These are phyloP conservation scores for Pittosporum tobira DNA, from an alignment of 129 eudicot genomes.

Conservation along the genomic window DNA sequence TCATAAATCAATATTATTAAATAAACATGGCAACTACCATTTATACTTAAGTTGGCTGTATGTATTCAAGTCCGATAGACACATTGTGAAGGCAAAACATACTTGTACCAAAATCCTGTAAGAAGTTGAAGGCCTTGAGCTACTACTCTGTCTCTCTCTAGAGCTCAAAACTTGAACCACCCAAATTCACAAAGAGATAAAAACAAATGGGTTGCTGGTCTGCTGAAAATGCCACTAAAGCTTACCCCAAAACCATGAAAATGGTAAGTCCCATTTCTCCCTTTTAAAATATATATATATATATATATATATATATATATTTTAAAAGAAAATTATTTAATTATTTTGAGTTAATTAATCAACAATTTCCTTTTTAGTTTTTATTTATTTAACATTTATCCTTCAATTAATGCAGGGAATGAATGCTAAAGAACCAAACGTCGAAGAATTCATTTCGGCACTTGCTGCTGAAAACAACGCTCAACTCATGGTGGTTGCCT, in stretches of 20 bases:
- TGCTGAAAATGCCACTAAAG: constrained; percentile 94
- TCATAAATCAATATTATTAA: too few species aligned
- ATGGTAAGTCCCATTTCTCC: constrained; percentile 43
- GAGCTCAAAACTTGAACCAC: too few species aligned
- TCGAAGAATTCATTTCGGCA: constrained; percentile 81
- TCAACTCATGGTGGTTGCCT: constrained; percentile 59
- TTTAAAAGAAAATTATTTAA: too few species aligned
- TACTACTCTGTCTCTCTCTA: constrained; percentile 12
- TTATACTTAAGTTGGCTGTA: too few species aligned
- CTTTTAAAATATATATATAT: too few species aligned
- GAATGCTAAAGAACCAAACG: constrained; percentile 63
- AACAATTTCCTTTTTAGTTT: too few species aligned
- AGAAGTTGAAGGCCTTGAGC: not conserved
- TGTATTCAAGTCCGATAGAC: constrained; percentile 17
- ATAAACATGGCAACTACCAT: too few species aligned
- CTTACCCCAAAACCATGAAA: constrained; percentile 78
- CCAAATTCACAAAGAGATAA: constrained; percentile 15
- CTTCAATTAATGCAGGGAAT: constrained; percentile 47
- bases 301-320: too few species aligned
- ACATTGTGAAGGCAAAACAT: constrained; percentile 24
- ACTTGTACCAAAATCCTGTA: constrained; percentile 10
- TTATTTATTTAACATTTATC: not conserved
- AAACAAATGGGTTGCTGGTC: constrained; percentile 88
- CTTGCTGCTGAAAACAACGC: constrained; percentile 88
- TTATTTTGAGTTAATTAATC: too few species aligned